Evolutionary conservation across 2,329 filamentous ascomycete species (phyloP), one percentile per base, ranked within the genome.

Genomic region (Pseudopithomyces chartarum): DNA sequence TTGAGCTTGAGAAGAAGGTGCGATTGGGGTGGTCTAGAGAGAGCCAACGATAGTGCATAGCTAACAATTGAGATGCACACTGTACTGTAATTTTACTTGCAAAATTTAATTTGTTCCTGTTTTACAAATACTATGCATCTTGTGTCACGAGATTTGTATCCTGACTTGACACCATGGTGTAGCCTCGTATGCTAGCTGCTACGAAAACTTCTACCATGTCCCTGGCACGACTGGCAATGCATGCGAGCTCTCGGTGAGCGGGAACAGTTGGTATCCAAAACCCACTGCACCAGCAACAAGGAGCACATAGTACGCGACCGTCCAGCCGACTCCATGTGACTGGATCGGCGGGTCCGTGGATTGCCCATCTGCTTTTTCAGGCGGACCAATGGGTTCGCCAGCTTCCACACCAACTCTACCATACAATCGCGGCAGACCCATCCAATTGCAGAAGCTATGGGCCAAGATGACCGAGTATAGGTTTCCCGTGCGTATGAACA

Each of bases 361-460:
- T 52, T 81, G 80, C 34, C 71, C 65, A 7, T 65, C 61, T 52
- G 60, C 72, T 54, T 67, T 75, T 19, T 66, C 61, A 17, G 73
- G 67, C 6, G 73, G 71, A 7, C 76, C 73, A 13, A 79, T 75
- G 15, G 75, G 74, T 26, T 78, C 71, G 3, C 72, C 75, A 3
- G 77, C 84, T 65, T 88, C 73, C 23, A 76, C 72, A 10, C 80
- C 85, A 3, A 97, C 85, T 8, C 85, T 81, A 0, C 95, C 94
- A 87, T 90, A 96, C 56, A 98, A 78, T 6, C 92, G 85, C 20
- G 95, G 95, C 48, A 98, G 79, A 7, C 95, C 95, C 84, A 93
- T 90, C 80, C 85, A 90, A 73, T 99, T 99, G 79, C 95, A 99
- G 72, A 98, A 95, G 10, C 86, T 84, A 71, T 99, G 95, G 5